Conservation (phyloP, 2,329 filamentous ascomycete genomes). For the Sporothrix pseudoabietina region DNA sequence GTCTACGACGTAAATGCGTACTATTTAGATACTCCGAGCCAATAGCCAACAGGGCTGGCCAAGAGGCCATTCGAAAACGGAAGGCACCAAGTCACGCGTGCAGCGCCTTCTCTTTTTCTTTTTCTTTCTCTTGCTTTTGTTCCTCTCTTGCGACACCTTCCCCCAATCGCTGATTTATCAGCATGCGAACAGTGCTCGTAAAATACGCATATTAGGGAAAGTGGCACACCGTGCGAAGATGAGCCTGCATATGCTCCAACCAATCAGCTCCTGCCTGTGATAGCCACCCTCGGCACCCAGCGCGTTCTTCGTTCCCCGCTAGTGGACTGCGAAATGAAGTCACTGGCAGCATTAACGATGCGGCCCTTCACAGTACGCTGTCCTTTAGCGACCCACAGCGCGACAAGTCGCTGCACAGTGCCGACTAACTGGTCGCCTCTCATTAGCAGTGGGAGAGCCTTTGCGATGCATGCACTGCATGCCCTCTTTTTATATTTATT, state of each 20-base stretch:
- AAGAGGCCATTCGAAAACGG: neutral
- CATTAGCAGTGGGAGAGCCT: neutral
- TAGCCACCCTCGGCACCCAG: neutral
- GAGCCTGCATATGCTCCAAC: neutral
- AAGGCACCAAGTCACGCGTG: neutral
- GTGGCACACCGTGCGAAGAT: constrained; percentile 18
- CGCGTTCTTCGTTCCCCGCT: neutral
- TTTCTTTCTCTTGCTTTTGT: neutral
- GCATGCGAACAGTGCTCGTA: neutral
- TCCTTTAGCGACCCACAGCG: neutral
- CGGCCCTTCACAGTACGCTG: neutral
- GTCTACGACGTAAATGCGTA: no score
- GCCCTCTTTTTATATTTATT: constrained; percentile 14
- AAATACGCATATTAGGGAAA: neutral
- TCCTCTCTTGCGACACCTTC: neutral
- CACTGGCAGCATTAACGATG: neutral
- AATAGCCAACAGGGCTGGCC: no score
- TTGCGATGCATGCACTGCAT: neutral
- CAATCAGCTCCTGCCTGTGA: neutral
- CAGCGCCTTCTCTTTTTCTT: neutral
- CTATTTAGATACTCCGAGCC: no score
- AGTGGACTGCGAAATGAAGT: constrained; percentile 18
- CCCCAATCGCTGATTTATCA: neutral
- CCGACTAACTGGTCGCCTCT: neutral
- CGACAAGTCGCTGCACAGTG: neutral